Evolutionary conservation across 164 flowering plant genomes (phyloP), one percentile per base, ranked within the genome.

Genomic region (Aristolochia californica): DNA sequence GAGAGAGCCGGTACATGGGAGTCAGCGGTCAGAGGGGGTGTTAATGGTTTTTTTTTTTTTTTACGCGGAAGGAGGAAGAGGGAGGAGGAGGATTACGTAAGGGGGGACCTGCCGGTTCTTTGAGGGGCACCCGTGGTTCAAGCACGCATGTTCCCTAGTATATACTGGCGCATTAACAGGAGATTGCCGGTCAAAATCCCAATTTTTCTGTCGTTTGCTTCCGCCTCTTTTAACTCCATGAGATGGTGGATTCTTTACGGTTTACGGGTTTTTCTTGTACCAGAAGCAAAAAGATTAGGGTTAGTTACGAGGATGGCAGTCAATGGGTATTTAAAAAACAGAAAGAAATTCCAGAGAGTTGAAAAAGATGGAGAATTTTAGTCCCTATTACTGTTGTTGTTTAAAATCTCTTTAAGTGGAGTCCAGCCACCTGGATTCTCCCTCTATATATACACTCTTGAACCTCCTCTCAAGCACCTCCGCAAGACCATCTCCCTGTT

Each of bases 401-500:
- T 5, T 16, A 23, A 20, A 50, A 26, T 24, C 23, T 22, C 21
- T 16, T n/a, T 11, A n/a, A 23, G 22, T 5, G 26, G 16, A 22
- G 26, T 4, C 12, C 15, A 50, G 5, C 26, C 13, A 16, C 27
- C 26, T 2, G 54, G 54, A 14, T 50, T 22, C n/a, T n/a, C n/a
- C n/a, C n/a, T n/a, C 54, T 16, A 23, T 23, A 34, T 34, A 34
- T 34, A 34, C 40, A 4, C 10, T 34, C 40, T 34, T 34, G 9
- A 34, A 2, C 54, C 54, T 65, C 45, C 55, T 52, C 43, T n/a
- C 51, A 67, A 18, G 57, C 53, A 58, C 53, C 66, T 64, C 57
- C 44, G 40, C 40, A 45, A 44, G 22, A 57, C 62, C 47, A 60
- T 27, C 13, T 16, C 23, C 63, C 66, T 24, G 15, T 21, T 53